Percentiles rank a stretch among this genome's conserved stretches.
These are phyloP conservation scores for Epichloe sp. DNA, from an alignment of 2,329 filamentous ascomycete species.

Conservation along the genomic window DNA sequence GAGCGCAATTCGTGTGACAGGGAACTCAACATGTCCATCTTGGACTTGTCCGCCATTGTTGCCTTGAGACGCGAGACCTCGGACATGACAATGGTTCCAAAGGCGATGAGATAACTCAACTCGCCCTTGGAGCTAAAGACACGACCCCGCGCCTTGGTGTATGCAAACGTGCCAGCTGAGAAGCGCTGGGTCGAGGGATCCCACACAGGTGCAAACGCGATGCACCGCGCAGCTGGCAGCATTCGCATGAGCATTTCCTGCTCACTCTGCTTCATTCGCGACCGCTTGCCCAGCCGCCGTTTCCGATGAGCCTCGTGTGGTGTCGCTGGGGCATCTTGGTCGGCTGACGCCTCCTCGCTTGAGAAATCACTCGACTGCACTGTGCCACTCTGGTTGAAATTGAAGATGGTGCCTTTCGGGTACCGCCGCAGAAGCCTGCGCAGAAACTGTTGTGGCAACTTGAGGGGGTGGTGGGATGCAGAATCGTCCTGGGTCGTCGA, in stretches of 20 bases:
- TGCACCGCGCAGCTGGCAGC: conserved; percentile 30
- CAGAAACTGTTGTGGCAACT: conserved; percentile 26
- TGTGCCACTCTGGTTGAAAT: conserved; percentile 26
- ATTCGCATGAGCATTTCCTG: conserved; percentile 17
- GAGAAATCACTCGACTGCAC: conserved; percentile 19
- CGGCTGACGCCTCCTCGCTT: conserved; percentile 9
- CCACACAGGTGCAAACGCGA: conserved; percentile 36
- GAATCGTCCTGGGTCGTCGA: conserved; percentile 21
- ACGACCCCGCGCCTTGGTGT: conserved; percentile 30
- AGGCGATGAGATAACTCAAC: conserved; percentile 36
- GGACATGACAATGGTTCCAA: conserved; percentile 41
- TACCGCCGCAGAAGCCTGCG: conserved; percentile 28
- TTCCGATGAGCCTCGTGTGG: neutral
- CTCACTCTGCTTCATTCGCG: conserved; percentile 9
- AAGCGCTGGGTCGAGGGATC: conserved; percentile 30
- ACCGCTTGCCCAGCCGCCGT: neutral
- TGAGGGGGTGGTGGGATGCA: conserved; percentile 3
- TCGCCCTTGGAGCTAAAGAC: conserved; percentile 33
- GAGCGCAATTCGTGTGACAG: conserved; percentile 49
- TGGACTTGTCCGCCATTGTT: conserved; percentile 29
- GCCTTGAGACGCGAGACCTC: conserved; percentile 36
- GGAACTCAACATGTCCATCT: conserved; percentile 45
- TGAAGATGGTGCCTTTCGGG: conserved; percentile 32
- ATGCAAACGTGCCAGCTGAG: conserved; percentile 36
- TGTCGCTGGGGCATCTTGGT: neutral